Conservation (phyloP, 2,329 filamentous ascomycete genomes). For the Scedosporium apiospermum region DNA sequence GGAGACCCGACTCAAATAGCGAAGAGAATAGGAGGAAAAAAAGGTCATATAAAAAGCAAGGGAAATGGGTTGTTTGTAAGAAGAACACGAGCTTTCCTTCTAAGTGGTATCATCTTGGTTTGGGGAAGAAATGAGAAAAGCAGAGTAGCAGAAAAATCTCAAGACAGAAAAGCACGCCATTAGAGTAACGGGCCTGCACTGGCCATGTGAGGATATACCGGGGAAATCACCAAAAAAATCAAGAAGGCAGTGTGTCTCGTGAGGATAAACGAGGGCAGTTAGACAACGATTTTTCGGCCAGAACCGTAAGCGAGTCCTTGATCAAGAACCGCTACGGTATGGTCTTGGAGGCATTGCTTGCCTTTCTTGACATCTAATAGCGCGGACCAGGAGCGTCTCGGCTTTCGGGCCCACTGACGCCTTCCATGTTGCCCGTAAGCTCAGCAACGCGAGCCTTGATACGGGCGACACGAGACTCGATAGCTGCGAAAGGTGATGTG, state of each 20-base stretch:
- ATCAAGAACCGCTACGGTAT: background rate
- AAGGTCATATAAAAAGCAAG: conserved; percentile 2
- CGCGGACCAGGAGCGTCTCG: conserved; percentile 18
- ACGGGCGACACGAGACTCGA: conserved; percentile 89
- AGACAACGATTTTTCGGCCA: background rate
- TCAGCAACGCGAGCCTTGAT: conserved; percentile 97
- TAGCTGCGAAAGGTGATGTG: conserved; percentile 48
- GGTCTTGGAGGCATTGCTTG: background rate
- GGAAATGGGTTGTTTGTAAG: background rate
- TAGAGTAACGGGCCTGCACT: background rate
- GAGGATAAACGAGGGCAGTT: background rate
- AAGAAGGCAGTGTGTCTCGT: background rate
- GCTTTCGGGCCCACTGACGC: conserved; percentile 26
- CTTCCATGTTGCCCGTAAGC: conserved; percentile 77
- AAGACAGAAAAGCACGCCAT: background rate
- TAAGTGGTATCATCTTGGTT: conserved; percentile 14
- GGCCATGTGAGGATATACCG: background rate
- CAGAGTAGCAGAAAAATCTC: background rate
- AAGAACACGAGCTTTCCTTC: conserved; percentile 10
- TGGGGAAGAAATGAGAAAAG: conserved; percentile 10
- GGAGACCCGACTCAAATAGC: background rate
- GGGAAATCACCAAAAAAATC: background rate
- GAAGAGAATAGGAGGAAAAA: background rate
- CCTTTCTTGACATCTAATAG: background rate
- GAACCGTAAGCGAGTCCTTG: background rate